Conservation (phyloP, 257 asterid species). For the Capsicum rhomboideum region DNA sequence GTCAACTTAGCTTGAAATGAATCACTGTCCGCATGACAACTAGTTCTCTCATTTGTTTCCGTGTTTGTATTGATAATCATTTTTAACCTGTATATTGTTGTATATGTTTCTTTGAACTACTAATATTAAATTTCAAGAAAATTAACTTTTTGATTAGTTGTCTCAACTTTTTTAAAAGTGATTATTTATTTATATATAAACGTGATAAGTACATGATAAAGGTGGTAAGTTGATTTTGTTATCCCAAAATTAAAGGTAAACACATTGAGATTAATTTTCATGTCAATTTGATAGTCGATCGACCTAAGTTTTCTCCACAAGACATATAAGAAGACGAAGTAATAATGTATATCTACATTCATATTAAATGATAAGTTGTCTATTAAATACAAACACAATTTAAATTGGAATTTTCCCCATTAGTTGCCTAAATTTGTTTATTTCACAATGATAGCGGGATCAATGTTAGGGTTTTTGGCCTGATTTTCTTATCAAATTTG, state of each 20-base stretch:
- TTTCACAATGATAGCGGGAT: too few species aligned
- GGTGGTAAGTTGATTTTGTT: neutral
- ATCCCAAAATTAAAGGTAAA: neutral
- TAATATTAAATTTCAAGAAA: neutral
- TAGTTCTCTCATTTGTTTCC: neutral
- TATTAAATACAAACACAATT: neutral
- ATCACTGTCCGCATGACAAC: neutral
- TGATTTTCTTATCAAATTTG: too few species aligned
- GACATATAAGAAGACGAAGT: neutral
- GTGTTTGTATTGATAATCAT: neutral
- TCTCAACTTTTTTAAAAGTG: neutral
- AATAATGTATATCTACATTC: neutral
- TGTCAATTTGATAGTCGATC: neutral
- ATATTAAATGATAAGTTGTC: neutral
- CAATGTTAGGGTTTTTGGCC: too few species aligned
- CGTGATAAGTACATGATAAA: neutral
- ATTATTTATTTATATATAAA: neutral
- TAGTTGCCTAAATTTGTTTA: too few species aligned
- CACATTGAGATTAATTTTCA: neutral
- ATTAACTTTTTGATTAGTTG: neutral
- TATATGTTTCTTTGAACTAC: neutral
- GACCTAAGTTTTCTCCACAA: neutral
- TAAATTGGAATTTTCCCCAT: neutral
- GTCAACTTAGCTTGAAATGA: neutral
- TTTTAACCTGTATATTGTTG: neutral